Conservation (phyloP, 2,329 filamentous ascomycete species). For the Fusarium oligoseptatum region DNA sequence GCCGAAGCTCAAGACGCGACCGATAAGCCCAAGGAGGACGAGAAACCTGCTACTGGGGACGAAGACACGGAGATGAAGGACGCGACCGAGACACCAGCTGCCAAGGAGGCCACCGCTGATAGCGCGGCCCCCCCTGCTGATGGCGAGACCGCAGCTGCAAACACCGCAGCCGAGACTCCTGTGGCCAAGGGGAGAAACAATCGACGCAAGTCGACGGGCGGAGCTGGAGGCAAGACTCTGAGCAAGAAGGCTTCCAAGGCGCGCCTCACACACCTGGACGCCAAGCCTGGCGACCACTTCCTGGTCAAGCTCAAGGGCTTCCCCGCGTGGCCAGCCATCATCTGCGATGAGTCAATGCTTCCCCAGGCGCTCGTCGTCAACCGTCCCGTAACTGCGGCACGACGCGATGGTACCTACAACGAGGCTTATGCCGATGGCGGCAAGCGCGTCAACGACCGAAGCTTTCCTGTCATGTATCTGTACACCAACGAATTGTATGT, state of each 20-base stretch:
- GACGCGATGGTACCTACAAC: conserved; percentile 86
- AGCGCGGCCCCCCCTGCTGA: conserved; percentile 43
- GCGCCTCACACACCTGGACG: conserved; percentile 79
- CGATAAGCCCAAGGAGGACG: conserved; percentile 46
- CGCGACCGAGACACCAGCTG: conserved; percentile 48
- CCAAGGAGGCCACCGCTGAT: conserved; percentile 49
- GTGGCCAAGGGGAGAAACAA: conserved; percentile 58
- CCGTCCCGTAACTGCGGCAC: conserved; percentile 86
- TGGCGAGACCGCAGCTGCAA: conserved; percentile 44
- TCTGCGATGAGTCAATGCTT: conserved; percentile 95
- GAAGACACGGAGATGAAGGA: conserved; percentile 68
- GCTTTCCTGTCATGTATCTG: conserved; percentile 95
- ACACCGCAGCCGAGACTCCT: conserved; percentile 47
- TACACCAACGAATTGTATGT: conserved; percentile 97
- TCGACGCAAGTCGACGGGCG: conserved; percentile 80
- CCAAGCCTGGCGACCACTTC: conserved; percentile 91
- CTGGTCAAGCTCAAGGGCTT: conserved; percentile 95
- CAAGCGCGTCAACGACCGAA: conserved; percentile 86
- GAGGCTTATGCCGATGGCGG: conserved; percentile 90
- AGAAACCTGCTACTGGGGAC: conserved; percentile 44
- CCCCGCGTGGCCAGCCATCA: conserved; percentile 92
- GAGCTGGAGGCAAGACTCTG: conserved; percentile 82
- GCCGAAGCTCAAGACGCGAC: conserved; percentile 46
- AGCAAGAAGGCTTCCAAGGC: conserved; percentile 87
- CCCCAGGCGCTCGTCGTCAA: conserved; percentile 80